A percentile compares a stretch with the other conserved stretches of the same genome.
Evolutionary conservation across 306 rosid genomes (phyloP).

Genomic region (Prunus davidiana): DNA sequence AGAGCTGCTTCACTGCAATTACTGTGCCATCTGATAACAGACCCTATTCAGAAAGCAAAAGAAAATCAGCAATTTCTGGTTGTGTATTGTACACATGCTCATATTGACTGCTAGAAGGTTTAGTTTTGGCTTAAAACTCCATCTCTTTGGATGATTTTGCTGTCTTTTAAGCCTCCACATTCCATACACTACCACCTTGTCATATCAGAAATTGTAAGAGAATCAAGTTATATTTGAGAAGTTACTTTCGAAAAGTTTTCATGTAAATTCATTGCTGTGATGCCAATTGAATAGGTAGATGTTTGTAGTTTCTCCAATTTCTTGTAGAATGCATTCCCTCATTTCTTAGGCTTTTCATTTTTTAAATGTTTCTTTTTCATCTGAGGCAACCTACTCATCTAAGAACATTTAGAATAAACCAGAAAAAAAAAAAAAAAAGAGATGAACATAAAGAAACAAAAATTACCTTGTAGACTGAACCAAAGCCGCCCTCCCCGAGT

Average conservation of each 20-base stretch:
- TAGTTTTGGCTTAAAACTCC: too few species aligned
- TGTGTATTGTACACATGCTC: neutral
- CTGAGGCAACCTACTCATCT: neutral
- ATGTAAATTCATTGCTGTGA: too few species aligned
- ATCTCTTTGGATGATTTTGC: too few species aligned
- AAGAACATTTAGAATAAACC: neutral
- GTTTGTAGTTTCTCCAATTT: neutral
- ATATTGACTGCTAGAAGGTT: neutral
- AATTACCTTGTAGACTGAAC: slow-evolving; percentile 83
- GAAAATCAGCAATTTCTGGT: neutral
- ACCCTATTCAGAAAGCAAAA: slow-evolving; percentile 54
- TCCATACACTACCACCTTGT: too few species aligned
- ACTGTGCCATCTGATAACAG: slow-evolving; percentile 70
- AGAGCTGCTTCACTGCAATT: slow-evolving; percentile 91
- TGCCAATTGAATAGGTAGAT: too few species aligned
- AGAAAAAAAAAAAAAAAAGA: neutral
- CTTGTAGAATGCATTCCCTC: neutral
- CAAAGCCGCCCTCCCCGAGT: slow-evolving; percentile 96
- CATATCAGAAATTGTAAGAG: too few species aligned
- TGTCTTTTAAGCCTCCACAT: too few species aligned
- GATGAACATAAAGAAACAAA: slow-evolving; percentile 1
- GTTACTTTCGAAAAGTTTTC: too few species aligned
- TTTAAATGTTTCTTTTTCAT: neutral
- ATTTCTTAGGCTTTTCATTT: neutral
- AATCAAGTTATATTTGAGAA: too few species aligned